Base-by-base conservation (phyloP, 1,284 basidiomycete genomes). In the Sporisorium scitamineum region DNA sequence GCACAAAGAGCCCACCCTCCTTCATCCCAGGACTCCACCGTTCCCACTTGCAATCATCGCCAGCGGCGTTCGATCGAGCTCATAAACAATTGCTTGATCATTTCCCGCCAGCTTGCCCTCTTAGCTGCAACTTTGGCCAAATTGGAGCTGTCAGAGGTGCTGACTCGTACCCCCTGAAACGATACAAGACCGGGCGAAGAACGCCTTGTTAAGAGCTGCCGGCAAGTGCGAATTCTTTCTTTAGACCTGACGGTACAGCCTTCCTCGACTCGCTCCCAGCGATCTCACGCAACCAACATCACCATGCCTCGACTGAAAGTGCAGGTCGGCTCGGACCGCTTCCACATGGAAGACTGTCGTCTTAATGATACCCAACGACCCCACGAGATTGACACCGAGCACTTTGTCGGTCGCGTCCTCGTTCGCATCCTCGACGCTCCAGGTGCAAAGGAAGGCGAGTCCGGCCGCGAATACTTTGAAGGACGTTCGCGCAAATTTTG, bases 351-450 rank as follows among this genome's bases (percentile, higher is more conserved):
- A 61, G 74, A 83, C 26, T 84, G 84, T 29, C 70, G 82, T 41
- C 78, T 87, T 53, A 87, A 87, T 62, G 83, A 86, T 60, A 69
- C 78, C 1, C 54, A 45, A 26, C 73, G 73, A 1, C 86, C 86
- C 2, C 86, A 86, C 56, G 84, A 86, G 61, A 87, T 87, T 70
- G 78, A 86, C 51, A 86, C 85, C 26, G 84, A 84, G 27, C 78
- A 83, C 51, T 87, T 87, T 55, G 80, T 81, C 34, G 87, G 87
- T 4, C 79, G 87, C 8, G 85, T 87, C 14, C 72, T 87, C 20
- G 86, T 87, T 7, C 83, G 86, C 26, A 84, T 87, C 70, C 59
- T 80, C 32, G 84, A 87, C 58, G 86, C 86, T 39, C 73, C 76
- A 10, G 86, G 86, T 65, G 78, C 85, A 60, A 26, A 71, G 50